phyloP scores from a whole-genome alignment of 371 early-diverging fungal species.

The Mucor saturninus region DNA sequence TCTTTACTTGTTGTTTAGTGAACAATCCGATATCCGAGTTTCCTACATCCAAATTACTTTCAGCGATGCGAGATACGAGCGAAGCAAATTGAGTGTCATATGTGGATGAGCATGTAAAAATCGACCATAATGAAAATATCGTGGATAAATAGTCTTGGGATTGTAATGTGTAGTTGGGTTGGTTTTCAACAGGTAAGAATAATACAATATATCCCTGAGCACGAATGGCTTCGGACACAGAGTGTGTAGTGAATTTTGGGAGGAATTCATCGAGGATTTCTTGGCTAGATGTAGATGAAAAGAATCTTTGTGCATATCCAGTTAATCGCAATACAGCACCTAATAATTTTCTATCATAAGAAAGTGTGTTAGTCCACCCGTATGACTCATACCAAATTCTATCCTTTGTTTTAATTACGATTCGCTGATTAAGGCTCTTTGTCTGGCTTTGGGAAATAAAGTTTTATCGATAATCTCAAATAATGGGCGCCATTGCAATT shows the following conservation, averaged over 20 bases:
- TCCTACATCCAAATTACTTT: slow-evolving; percentile 50
- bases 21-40: slow-evolving; percentile 58
- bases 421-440: slow-evolving; percentile 62
- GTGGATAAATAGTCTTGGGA: slow-evolving; percentile 78
- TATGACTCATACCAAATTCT: not conserved
- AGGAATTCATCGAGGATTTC: slow-evolving; percentile 77
- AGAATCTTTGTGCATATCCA: slow-evolving; percentile 61
- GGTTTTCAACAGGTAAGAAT: slow-evolving; percentile 60
- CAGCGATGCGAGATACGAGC: slow-evolving; percentile 72
- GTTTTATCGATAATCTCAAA: slow-evolving; percentile 62
- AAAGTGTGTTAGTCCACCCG: not conserved
- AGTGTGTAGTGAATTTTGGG: slow-evolving; percentile 71
- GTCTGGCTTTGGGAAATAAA: slow-evolving; percentile 68
- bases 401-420: slow-evolving; percentile 40
- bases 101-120: slow-evolving; percentile 57
- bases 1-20: slow-evolving; percentile 68
- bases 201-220: slow-evolving; percentile 64
- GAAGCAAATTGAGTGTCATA: slow-evolving; percentile 72
- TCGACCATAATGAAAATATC: slow-evolving; percentile 81
- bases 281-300: slow-evolving; percentile 62
- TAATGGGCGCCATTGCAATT: slow-evolving; percentile 78
- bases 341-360: slow-evolving; percentile 38
- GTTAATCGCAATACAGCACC: slow-evolving; percentile 34
- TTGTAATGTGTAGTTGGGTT: slow-evolving; percentile 36
- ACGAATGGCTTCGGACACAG: slow-evolving; percentile 53